These are phyloP conservation scores for Globisporangium cederbergense DNA, from an alignment of 352 stramenopile genomes.

Conservation along the genomic window DNA sequence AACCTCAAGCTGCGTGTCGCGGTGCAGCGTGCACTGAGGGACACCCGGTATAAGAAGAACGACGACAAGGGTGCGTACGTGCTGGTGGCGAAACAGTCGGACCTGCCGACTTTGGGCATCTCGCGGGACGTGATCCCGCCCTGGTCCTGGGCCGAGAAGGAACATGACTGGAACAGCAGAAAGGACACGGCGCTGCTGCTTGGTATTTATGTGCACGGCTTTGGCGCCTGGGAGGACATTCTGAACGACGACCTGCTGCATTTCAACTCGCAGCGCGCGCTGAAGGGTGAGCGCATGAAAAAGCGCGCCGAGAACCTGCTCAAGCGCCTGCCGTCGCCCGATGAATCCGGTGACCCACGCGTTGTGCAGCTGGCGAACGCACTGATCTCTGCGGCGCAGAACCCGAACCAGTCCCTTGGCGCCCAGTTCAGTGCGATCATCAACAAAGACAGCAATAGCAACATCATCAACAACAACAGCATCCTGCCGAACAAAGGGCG, in stretches of 20 bases:
- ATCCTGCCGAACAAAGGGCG: slow-evolving; percentile 29
- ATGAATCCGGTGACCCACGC: slow-evolving; percentile 49
- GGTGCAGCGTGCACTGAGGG: slow-evolving; percentile 68
- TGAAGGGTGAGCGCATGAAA: slow-evolving; percentile 83
- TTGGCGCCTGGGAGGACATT: slow-evolving; percentile 85
- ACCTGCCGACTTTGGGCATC: slow-evolving; percentile 63
- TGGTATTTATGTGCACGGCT: slow-evolving; percentile 82
- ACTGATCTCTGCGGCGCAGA: slow-evolving; percentile 29
- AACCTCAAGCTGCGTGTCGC: slow-evolving; percentile 84
- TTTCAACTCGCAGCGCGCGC: slow-evolving; percentile 73
- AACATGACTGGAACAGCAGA: slow-evolving; percentile 73
- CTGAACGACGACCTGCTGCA: slow-evolving; percentile 76
- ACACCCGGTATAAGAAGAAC: slow-evolving; percentile 36
- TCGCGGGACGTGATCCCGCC: slow-evolving; percentile 48
- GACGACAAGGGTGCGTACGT: slow-evolving; percentile 61
- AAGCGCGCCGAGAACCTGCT: slow-evolving; percentile 82
- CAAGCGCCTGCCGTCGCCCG: slow-evolving; percentile 63
- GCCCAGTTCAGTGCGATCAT: slow-evolving; percentile 79
- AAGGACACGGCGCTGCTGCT: slow-evolving; percentile 81
- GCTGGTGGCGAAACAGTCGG: slow-evolving; percentile 65
- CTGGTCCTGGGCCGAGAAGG: slow-evolving; percentile 79
- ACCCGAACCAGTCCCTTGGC: slow-evolving; percentile 55
- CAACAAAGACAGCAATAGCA: slow-evolving; percentile 33
- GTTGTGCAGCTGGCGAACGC: slow-evolving; percentile 57
- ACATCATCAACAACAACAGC: slow-evolving; percentile 28